Base-by-base conservation (phyloP, 2,329 filamentous ascomycete species). In the Neonectria faginata region DNA sequence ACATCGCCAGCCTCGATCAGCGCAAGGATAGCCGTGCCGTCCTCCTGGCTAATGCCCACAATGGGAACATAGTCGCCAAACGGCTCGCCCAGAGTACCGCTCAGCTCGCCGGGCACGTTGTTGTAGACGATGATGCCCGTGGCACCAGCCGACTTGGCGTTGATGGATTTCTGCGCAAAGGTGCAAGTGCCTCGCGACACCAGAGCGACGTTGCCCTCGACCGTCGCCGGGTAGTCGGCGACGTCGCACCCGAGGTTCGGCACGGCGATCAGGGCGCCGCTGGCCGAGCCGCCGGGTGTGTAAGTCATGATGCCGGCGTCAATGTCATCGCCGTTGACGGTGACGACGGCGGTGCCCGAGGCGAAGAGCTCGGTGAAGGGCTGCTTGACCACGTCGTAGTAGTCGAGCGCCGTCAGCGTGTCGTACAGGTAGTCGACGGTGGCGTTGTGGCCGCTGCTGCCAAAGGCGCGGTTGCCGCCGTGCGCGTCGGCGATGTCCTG, bases 81-180 rank as follows among this genome's bases (percentile, higher is more conserved):
- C 0, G 82, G 79, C 7, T 75, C 77, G 53, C 87, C 87, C 1
- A 91, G 79, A 2, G 88, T 91, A 31, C 87, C 89, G 7, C 83
- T 74, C 1, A 82, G 60, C 3, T 75, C 62, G 2, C 86, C 88
- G 0, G 81, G 76, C 3, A 79, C 83, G 64, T 90, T 90, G 80
- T 91, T 90, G 78, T 89, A 90, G 64, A 91, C 80, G 57, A 91
- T 73, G 1, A 83, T 84, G 1, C 79, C 89, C 0, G 76, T 74
- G 1, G 89, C 89, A 18, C 88, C 87, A 2, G 88, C 87, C 0
- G 76, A 72, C 62, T 84, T 85, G 25, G 88, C 89, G 18, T 84
- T 78, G 41, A 81, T 76, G 7, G 86, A 82, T 80, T 92, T 91
- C 22, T 81, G 71, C 8, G 81, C 83, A 61, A 91, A 91, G 16